Evolutionary conservation across 1,284 basidiomycete species (phyloP).

Genomic region (Heliocybe sulcata): DNA sequence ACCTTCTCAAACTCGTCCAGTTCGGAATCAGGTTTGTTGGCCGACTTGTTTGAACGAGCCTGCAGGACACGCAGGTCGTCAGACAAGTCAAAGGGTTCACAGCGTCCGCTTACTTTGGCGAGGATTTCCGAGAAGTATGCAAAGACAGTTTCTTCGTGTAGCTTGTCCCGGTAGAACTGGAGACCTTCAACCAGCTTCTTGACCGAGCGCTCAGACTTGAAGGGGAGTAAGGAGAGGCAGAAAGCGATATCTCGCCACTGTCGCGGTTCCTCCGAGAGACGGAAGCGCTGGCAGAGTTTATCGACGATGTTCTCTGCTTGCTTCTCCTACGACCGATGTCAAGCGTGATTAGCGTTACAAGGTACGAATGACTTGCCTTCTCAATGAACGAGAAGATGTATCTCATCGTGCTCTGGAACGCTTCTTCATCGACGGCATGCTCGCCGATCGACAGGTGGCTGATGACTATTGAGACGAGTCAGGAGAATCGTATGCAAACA

Average conservation of each 20-base stretch:
- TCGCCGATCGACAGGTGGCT: slow-evolving; percentile 89
- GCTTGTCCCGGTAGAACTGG: slow-evolving; percentile 91
- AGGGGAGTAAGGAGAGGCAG: slow-evolving; percentile 90
- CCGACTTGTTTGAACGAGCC: slow-evolving; percentile 82
- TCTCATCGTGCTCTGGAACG: slow-evolving; percentile 88
- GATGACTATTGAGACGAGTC: slow-evolving; percentile 53
- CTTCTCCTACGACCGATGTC: slow-evolving; percentile 58
- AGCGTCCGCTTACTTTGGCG: slow-evolving; percentile 39
- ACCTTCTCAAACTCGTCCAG: slow-evolving; percentile 86
- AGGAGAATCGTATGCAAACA: slow-evolving; percentile 4
- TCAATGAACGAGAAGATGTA: slow-evolving; percentile 98
- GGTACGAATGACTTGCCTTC: slow-evolving; percentile 52
- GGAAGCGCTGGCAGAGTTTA: slow-evolving; percentile 92
- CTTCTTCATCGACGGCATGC: slow-evolving; percentile 91
- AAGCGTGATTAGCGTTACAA: background rate
- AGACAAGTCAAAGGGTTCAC: background rate
- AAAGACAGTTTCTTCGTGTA: slow-evolving; percentile 85
- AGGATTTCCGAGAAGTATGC: slow-evolving; percentile 87
- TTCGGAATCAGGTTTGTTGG: slow-evolving; percentile 85
- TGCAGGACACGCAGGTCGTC: slow-evolving; percentile 18
- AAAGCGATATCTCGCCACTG: slow-evolving; percentile 98
- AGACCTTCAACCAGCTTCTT: slow-evolving; percentile 95
- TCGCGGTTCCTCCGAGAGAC: slow-evolving; percentile 79
- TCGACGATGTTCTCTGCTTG: slow-evolving; percentile 95
- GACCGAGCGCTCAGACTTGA: slow-evolving; percentile 93